A percentile compares a stretch with the other conserved stretches of the same genome.
These are phyloP conservation scores for Aureobasidium namibiae DNA, from an alignment of 2,329 filamentous ascomycete species.

Conservation along the genomic window DNA sequence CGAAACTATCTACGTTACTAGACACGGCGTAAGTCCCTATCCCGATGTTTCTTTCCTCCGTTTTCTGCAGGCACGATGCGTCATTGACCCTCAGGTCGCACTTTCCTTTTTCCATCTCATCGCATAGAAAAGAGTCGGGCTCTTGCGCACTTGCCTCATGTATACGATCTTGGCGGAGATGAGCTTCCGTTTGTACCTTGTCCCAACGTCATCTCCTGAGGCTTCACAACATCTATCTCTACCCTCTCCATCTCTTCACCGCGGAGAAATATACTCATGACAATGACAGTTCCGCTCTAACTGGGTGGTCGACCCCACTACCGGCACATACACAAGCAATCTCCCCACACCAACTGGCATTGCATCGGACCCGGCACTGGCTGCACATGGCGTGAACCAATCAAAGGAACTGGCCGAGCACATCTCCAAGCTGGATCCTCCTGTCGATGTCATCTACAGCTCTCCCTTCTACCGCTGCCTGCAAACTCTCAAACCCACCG, in stretches of 20 bases:
- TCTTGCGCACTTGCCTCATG: neutral
- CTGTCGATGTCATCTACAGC: constrained; percentile 70
- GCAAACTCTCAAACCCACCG: constrained; percentile 69
- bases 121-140: neutral
- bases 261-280: neutral
- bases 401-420: constrained; percentile 64
- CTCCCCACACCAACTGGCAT: constrained; percentile 81
- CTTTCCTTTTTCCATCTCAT: neutral
- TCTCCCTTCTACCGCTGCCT: constrained; percentile 83
- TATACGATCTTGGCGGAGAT: neutral
- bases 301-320: constrained; percentile 75
- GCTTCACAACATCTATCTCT: neutral
- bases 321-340: constrained; percentile 66
- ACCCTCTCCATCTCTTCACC: neutral
- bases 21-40: constrained; percentile 40
- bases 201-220: neutral
- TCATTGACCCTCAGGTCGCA: neutral
- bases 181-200: neutral
- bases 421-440: constrained; percentile 54
- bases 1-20: constrained; percentile 41
- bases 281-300: constrained; percentile 69
- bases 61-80: neutral
- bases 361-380: constrained; percentile 77
- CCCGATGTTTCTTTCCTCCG: constrained; percentile 12
- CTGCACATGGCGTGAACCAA: constrained; percentile 78